phyloP scores from a whole-genome alignment of 2,329 filamentous ascomycete species.

The Fusarium luffae region DNA sequence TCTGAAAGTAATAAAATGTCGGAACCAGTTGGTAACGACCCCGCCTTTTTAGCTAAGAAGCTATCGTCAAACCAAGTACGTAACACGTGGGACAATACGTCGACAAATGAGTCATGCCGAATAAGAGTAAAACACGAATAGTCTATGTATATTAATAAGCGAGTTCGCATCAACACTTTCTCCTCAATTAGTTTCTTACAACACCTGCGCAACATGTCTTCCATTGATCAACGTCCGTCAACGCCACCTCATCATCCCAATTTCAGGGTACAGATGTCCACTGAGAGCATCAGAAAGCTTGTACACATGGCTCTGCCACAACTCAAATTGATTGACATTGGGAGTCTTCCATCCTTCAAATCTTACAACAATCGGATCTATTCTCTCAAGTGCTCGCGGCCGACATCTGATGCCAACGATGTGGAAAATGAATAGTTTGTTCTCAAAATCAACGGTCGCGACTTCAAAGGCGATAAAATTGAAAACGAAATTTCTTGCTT shows the following conservation, averaged over 20 bases:
- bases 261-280: neutral
- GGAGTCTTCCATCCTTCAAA: neutral
- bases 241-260: slow-evolving; percentile 4
- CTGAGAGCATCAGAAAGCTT: neutral
- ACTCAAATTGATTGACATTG: fast-evolving
- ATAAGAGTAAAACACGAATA: no score
- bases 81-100: no score
- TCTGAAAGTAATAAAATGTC: no score
- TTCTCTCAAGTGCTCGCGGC: neutral
- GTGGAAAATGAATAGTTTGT: neutral
- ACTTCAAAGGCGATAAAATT: slow-evolving; percentile 2
- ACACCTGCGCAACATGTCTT: neutral
- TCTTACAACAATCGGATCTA: slow-evolving; percentile 24
- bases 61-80: no score
- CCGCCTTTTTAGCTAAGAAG: no score
- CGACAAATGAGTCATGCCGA: no score
- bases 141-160: neutral
- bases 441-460: slow-evolving; percentile 20
- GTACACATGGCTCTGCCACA: neutral
- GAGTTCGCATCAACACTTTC: neutral
- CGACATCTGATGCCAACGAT: no score
- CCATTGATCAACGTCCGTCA: neutral
- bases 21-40: no score
- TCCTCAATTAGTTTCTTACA: no score
- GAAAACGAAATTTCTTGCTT: slow-evolving; percentile 22